These are phyloP conservation scores for Xanthoconium separans DNA, from an alignment of 1,284 basidiomycete genomes.

Conservation along the genomic window DNA sequence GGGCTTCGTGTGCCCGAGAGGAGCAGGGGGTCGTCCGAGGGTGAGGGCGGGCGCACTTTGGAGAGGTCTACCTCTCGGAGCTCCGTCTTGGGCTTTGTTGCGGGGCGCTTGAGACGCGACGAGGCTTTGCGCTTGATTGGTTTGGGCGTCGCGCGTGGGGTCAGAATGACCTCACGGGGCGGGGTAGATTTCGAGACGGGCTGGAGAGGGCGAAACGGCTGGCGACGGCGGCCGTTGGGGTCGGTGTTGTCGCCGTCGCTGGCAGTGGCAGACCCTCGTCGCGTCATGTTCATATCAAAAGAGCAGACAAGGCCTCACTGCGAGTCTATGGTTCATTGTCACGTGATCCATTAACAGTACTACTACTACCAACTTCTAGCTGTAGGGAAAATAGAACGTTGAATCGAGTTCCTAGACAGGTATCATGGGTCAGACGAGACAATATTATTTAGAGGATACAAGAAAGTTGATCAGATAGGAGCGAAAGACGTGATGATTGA, in stretches of 20 bases:
- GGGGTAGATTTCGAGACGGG: conserved; percentile 53
- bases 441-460: background rate
- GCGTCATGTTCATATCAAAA: conserved; percentile 20
- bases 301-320: background rate
- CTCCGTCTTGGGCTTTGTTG: conserved; percentile 53
- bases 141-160: conserved; percentile 34
- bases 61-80: conserved; percentile 61
- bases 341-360: conserved; percentile 13
- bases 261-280: conserved; percentile 7
- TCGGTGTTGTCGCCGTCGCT: conserved; percentile 2
- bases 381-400: too few relatives aligned
- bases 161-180: conserved; percentile 53
- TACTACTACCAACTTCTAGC: too few relatives aligned
- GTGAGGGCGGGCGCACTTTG: conserved; percentile 63
- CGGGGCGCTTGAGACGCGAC: conserved; percentile 20
- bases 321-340: conserved; percentile 6
- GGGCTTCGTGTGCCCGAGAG: conserved; percentile 41
- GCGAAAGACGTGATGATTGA: conserved; percentile 30
- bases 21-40: conserved; percentile 69
- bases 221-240: conserved; percentile 6
- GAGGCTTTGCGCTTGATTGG: conserved; percentile 38
- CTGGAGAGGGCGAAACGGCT: conserved; percentile 26
- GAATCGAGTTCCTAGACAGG: conserved; percentile 21
- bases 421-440: conserved; percentile 9
- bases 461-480: conserved; percentile 26